Percentiles rank a stretch among this genome's conserved stretches.
Conservation (phyloP, 2,329 filamentous ascomycete species). For the Nannizzia gypsea region DNA sequence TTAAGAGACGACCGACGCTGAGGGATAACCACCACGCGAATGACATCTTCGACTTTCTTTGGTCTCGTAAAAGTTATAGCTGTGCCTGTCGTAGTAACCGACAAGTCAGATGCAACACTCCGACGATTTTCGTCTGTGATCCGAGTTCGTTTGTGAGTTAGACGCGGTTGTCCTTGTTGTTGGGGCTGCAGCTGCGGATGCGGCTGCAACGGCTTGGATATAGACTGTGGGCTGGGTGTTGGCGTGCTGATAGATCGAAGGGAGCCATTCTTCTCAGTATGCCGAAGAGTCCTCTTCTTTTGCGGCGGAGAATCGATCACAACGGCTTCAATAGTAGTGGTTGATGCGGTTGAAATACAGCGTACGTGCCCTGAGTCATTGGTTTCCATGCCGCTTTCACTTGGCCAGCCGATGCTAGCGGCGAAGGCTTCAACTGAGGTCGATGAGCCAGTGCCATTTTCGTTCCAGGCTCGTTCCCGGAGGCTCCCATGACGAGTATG, state of each 20-base stretch:
- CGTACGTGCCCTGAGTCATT: slow-evolving; percentile 21
- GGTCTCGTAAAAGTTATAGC: slow-evolving; percentile 8
- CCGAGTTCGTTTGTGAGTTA: slow-evolving; percentile 40
- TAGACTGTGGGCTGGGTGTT: not conserved
- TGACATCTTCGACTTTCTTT: slow-evolving; percentile 28
- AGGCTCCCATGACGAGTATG: not conserved
- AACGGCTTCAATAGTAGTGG: slow-evolving; percentile 45
- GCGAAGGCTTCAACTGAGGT: slow-evolving; percentile 39
- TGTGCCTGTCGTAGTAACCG: slow-evolving; percentile 21
- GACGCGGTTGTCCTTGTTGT: slow-evolving; percentile 32
- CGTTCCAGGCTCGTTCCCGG: slow-evolving; percentile 2
- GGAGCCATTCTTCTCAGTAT: slow-evolving; percentile 43
- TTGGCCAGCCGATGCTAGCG: slow-evolving; percentile 41
- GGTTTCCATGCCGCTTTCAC: slow-evolving; percentile 19
- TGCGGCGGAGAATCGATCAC: slow-evolving; percentile 42
- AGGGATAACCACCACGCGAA: slow-evolving; percentile 39
- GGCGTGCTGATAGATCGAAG: slow-evolving; percentile 39
- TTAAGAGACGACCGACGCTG: slow-evolving; percentile 36
- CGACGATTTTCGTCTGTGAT: slow-evolving; percentile 38
- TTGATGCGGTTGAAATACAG: slow-evolving; percentile 42
- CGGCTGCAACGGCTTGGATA: not conserved
- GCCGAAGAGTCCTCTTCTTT: slow-evolving; percentile 38
- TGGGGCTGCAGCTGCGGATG: slow-evolving; percentile 20
- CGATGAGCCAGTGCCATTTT: not conserved
- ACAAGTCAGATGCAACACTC: slow-evolving; percentile 34